Evolutionary conservation across 2,329 filamentous ascomycete genomes (phyloP).

Genomic region (Verticillium klebahnii): DNA sequence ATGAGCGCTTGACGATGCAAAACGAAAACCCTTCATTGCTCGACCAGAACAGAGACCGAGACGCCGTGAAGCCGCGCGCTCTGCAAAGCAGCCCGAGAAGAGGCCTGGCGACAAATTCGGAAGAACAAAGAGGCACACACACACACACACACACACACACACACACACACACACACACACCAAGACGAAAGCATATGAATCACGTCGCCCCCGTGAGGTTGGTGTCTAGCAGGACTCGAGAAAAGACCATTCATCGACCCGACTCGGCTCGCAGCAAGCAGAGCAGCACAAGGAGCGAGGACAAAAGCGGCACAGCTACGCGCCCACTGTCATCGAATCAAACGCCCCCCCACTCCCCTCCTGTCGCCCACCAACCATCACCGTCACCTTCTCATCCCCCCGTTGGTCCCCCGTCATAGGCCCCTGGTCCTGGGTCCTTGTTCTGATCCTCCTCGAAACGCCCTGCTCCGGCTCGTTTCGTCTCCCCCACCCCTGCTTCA

Average conservation of each 20-base stretch:
- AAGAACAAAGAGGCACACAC: not conserved
- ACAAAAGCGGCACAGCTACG: not conserved
- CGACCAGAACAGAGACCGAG: not conserved
- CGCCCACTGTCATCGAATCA: not conserved
- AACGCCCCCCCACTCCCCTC: not conserved
- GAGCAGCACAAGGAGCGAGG: not conserved
- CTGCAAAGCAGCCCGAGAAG: not conserved
- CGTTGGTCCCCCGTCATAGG: not conserved
- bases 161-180: not conserved
- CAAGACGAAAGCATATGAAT: not conserved
- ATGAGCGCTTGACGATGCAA: not conserved
- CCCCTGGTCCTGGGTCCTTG: not conserved
- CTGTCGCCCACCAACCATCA: not conserved
- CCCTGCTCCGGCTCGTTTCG: constrained; percentile 4
- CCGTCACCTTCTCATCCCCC: constrained; percentile 1
- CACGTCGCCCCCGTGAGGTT: not conserved
- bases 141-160: not conserved
- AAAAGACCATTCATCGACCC: not conserved
- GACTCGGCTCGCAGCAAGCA: not conserved
- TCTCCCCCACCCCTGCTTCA: not conserved
- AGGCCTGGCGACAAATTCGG: not conserved
- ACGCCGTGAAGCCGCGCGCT: not conserved
- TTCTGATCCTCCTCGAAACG: constrained; percentile 1
- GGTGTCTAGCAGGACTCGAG: not conserved
- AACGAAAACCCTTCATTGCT: not conserved